A percentile compares a stretch with the other conserved stretches of the same genome.
Evolutionary conservation across 768 basidiomycete species (phyloP).

Genomic region (Tulasnella calospora): DNA sequence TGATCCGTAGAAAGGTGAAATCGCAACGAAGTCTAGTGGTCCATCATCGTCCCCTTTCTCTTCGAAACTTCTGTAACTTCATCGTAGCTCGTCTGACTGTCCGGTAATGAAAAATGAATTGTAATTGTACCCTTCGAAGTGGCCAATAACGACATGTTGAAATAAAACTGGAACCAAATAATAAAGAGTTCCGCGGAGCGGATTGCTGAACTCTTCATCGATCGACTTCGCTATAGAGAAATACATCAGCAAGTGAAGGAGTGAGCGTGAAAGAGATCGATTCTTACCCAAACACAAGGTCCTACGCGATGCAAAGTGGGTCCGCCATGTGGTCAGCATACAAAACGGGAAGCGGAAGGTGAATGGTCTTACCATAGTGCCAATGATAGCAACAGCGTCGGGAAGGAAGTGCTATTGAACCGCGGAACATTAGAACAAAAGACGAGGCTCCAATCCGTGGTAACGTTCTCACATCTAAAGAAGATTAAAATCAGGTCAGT

Average conservation of each 20-base stretch:
- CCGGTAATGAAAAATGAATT: background rate
- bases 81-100: background rate
- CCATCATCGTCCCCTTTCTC: too few relatives aligned
- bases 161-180: background rate
- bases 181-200: background rate
- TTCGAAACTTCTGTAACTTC: too few relatives aligned
- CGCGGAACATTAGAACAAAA: background rate
- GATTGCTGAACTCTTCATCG: background rate
- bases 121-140: background rate
- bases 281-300: slow-evolving; percentile 91
- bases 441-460: background rate
- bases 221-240: background rate
- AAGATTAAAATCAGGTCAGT: slow-evolving; percentile 29
- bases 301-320: slow-evolving; percentile 35
- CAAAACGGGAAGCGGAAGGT: slow-evolving; percentile 19
- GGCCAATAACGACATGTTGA: background rate
- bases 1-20: too few relatives aligned
- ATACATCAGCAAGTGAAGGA: background rate
- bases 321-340: slow-evolving; percentile 29
- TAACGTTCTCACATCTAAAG: slow-evolving; percentile 1
- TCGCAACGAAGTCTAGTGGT: too few relatives aligned
- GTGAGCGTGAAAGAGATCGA: background rate
- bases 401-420: slow-evolving; percentile 71
- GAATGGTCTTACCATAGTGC: slow-evolving; percentile 75
- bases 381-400: slow-evolving; percentile 94